Percentiles rank a stretch among this genome's conserved stretches.
phyloP scores from a whole-genome alignment of 305 asterid species.

The Coffea humblotiana region DNA sequence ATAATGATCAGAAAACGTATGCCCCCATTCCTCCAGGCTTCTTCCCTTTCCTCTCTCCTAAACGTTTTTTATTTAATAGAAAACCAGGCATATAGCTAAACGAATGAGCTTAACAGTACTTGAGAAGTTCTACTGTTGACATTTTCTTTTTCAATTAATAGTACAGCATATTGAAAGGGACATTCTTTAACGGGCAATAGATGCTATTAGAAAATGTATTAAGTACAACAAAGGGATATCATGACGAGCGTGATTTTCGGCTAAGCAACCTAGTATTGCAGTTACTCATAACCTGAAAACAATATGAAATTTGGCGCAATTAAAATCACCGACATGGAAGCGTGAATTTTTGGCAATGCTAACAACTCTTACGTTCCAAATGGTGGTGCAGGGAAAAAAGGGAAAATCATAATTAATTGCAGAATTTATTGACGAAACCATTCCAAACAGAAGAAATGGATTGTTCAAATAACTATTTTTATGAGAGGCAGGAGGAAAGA shows the following conservation, averaged over 20 bases:
- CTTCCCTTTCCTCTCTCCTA: not conserved
- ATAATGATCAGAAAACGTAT: not conserved
- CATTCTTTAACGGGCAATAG: no score
- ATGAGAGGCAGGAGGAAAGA: not conserved
- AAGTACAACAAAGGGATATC: not conserved
- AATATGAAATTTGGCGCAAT: not conserved
- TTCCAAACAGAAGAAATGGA: no score
- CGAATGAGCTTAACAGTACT: not conserved
- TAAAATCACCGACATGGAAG: not conserved
- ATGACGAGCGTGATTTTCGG: slow-evolving; percentile 27
- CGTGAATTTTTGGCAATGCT: not conserved
- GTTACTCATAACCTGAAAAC: not conserved
- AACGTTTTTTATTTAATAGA: no score
- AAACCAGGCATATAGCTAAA: not conserved
- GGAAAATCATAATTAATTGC: no score
- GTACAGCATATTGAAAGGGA: no score
- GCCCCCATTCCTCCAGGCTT: not conserved
- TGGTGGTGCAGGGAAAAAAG: no score
- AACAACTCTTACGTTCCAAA: not conserved
- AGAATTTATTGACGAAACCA: no score
- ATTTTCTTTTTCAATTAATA: no score
- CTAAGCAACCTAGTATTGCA: slow-evolving; percentile 19
- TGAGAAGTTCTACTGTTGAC: not conserved
- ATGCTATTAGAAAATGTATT: no score
- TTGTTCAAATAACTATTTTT: not conserved